These are phyloP conservation scores for Penicillium sumatraense DNA, from an alignment of 2,329 filamentous ascomycete species.

Conservation along the genomic window DNA sequence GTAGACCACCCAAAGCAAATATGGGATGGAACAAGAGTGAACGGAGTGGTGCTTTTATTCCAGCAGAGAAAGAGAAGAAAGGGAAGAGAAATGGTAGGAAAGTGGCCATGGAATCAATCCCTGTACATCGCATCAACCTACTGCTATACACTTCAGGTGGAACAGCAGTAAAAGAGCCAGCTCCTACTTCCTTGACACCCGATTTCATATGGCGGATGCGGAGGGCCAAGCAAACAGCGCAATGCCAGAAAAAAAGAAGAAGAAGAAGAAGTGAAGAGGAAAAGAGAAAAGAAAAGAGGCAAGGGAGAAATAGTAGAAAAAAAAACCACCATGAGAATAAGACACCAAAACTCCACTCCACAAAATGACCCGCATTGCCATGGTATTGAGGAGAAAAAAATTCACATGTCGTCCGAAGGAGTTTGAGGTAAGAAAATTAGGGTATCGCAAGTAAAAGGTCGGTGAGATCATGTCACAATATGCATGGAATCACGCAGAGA, in stretches of 20 bases:
- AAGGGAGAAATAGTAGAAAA: too few species aligned
- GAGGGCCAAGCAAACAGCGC: slow-evolving; percentile 4
- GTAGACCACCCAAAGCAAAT: slow-evolving; percentile 10
- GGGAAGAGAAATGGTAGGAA: background rate
- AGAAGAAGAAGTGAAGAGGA: background rate
- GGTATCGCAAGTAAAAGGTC: slow-evolving; percentile 24
- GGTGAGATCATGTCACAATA: slow-evolving; percentile 2
- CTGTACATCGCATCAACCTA: slow-evolving; percentile 21
- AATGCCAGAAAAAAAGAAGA: background rate
- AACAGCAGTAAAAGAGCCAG: slow-evolving; percentile 11
- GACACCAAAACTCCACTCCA: slow-evolving; percentile 21
- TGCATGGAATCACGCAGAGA: slow-evolving; percentile 10
- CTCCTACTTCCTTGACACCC: slow-evolving; percentile 5
- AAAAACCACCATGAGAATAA: slow-evolving; percentile 7
- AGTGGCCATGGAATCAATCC: slow-evolving; percentile 1
- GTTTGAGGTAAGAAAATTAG: slow-evolving; percentile 12
- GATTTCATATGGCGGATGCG: background rate
- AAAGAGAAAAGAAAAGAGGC: background rate
- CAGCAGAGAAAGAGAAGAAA: slow-evolving; percentile 1
- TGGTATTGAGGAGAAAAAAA: slow-evolving; percentile 13
- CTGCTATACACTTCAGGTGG: slow-evolving; percentile 22
- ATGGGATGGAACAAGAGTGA: background rate
- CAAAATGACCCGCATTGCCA: slow-evolving; percentile 15
- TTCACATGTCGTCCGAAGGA: slow-evolving; percentile 13
- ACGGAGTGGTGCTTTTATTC: slow-evolving; percentile 14